phyloP scores from a whole-genome alignment of 495 filamentous ascomycete genomes.

The Tuber microsphaerosporum region DNA sequence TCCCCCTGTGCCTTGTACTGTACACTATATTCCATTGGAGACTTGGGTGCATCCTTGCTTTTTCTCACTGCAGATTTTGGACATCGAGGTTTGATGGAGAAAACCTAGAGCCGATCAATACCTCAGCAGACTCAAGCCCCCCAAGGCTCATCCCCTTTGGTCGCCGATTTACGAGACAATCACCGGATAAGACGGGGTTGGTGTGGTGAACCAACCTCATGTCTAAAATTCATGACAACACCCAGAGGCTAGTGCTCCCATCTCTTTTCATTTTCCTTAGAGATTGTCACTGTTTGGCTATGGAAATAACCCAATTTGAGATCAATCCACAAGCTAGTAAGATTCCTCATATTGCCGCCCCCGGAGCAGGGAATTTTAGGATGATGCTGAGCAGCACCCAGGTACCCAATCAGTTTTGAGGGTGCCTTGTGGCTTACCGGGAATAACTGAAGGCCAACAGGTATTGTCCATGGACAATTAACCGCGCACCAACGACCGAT shows the following conservation, averaged over 20 bases:
- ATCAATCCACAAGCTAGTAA: neutral
- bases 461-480: no score
- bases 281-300: neutral
- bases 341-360: neutral
- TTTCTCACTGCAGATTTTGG: neutral
- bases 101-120: neutral
- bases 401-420: no score
- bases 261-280: neutral
- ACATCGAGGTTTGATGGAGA: neutral
- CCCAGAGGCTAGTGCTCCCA: neutral
- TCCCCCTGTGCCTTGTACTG: no score
- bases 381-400: neutral
- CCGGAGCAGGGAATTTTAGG: neutral
- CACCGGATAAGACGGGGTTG: neutral
- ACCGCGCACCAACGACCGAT: no score
- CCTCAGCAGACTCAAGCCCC: neutral
- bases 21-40: no score
- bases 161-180: neutral
- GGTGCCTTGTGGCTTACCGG: neutral
- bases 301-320: neutral
- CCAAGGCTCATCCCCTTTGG: neutral
- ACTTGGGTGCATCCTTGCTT: neutral
- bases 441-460: neutral
- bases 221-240: neutral
- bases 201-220: neutral